Conservation (phyloP, 495 filamentous ascomycete species). For the Endocarpon pusillum region DNA sequence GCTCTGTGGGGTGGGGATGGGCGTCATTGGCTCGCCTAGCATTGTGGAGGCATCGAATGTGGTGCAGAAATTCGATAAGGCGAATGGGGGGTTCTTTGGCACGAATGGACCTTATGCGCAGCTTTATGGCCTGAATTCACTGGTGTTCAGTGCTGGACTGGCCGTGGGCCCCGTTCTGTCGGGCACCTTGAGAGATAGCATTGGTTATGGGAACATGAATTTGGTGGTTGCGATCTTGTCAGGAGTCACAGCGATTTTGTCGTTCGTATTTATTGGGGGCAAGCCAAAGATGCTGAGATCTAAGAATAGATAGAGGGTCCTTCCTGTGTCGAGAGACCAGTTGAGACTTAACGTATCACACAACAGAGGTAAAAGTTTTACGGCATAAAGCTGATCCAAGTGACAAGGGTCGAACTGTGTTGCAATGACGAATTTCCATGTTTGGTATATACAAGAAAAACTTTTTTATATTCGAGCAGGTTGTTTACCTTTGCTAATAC, state of each 20-base stretch:
- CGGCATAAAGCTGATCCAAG: no score
- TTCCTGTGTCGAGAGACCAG: no score
- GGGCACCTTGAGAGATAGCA: slow-evolving; percentile 26
- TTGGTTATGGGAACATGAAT: slow-evolving; percentile 44
- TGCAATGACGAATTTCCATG: no score
- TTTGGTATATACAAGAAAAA: no score
- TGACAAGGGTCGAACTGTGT: no score
- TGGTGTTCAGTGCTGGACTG: slow-evolving; percentile 33
- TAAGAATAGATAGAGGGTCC: no score
- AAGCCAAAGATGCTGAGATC: no score
- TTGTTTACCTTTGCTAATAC: no score
- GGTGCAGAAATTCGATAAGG: slow-evolving; percentile 16
- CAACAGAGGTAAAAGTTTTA: no score
- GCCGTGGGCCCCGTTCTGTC: slow-evolving; percentile 32
- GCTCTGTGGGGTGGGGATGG: slow-evolving; percentile 31
- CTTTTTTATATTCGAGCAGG: no score
- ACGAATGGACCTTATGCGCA: slow-evolving; percentile 37
- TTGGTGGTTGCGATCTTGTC: slow-evolving; percentile 28
- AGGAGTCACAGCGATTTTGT: slow-evolving; percentile 24
- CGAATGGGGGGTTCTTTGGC: slow-evolving; percentile 27
- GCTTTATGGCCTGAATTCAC: slow-evolving; percentile 36
- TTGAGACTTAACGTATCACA: no score
- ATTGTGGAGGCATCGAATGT: slow-evolving; percentile 22
- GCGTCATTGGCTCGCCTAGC: slow-evolving; percentile 28
- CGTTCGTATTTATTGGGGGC: slow-evolving; percentile 30